Conservation (phyloP, 371 early-diverging fungal species). For the Zopfochytrium polystomum region DNA sequence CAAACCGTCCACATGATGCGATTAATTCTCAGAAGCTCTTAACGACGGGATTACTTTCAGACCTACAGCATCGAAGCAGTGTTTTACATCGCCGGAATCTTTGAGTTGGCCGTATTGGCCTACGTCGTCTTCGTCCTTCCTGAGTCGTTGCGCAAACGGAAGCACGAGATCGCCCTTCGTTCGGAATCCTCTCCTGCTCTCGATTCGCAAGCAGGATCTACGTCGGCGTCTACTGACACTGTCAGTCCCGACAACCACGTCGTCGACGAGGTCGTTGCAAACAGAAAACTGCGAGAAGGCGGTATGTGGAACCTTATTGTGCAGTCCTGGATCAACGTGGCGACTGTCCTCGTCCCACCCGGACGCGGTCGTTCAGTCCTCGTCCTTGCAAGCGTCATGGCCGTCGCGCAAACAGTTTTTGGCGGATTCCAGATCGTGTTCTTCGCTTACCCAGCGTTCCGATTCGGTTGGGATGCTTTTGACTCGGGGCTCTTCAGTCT, state of each 20-base stretch:
- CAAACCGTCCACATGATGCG: too few species aligned
- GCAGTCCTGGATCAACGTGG: slow-evolving; percentile 7
- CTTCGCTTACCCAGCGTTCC: slow-evolving; percentile 26
- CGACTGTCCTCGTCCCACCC: slow-evolving; percentile 12
- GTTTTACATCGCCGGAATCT: slow-evolving; percentile 3
- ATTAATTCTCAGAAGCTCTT: neutral
- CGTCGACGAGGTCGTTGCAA: too few species aligned
- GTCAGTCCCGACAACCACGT: too few species aligned
- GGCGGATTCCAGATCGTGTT: slow-evolving; percentile 24
- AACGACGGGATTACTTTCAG: neutral
- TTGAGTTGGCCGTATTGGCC: slow-evolving; percentile 15
- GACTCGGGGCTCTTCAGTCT: slow-evolving; percentile 23
- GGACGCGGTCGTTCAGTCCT: slow-evolving; percentile 18
- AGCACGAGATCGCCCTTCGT: neutral
- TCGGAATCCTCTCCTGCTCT: too few species aligned
- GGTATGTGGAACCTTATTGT: slow-evolving; percentile 5
- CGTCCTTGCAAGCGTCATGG: slow-evolving; percentile 20
- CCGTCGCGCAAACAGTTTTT: slow-evolving; percentile 17
- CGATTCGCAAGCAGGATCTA: neutral
- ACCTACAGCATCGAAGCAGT: too few species aligned
- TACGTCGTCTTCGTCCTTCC: slow-evolving; percentile 25
- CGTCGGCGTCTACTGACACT: too few species aligned
- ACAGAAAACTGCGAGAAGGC: too few species aligned
- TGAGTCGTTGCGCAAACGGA: slow-evolving; percentile 14
- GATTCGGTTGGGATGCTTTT: slow-evolving; percentile 39